Conservation (phyloP, 768 basidiomycete genomes). For the Mrakia hoshinonis region DNA sequence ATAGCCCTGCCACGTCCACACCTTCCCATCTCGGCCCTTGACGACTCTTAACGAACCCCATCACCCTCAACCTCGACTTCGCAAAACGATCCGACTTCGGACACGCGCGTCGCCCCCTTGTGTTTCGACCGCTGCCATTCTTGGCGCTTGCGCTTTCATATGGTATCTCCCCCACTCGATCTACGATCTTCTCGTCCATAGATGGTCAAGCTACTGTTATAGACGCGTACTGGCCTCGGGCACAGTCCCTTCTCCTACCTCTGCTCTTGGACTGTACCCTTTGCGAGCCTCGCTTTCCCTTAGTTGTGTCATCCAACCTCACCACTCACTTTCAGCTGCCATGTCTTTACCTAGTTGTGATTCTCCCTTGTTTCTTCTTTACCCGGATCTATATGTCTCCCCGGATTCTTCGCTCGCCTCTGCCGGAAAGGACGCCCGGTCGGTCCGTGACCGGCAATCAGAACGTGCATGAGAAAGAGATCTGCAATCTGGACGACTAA, state of each 20-base stretch:
- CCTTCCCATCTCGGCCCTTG: not conserved
- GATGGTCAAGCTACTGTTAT: not conserved
- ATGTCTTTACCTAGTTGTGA: not conserved
- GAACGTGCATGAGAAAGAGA: too few species aligned
- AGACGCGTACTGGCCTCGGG: not conserved
- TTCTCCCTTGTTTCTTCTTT: not conserved
- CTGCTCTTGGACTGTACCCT: not conserved
- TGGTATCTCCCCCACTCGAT: not conserved
- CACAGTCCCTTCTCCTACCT: not conserved
- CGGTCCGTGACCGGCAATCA: too few species aligned
- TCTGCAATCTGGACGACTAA: too few species aligned
- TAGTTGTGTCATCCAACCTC: not conserved
- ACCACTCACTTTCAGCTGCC: not conserved
- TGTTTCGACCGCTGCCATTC: not conserved
- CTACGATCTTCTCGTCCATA: not conserved
- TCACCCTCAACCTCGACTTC: not conserved
- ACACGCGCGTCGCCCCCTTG: not conserved
- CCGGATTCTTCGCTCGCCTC: too few species aligned
- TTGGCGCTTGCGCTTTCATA: not conserved
- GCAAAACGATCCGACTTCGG: not conserved
- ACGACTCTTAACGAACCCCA: slow-evolving; percentile 12
- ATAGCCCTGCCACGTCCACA: not conserved
- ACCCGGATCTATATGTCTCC: not conserved
- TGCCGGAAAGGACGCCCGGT: too few species aligned
- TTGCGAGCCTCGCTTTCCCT: not conserved